Conservation (phyloP, 495 filamentous ascomycete genomes). For the Peziza echinospora region DNA sequence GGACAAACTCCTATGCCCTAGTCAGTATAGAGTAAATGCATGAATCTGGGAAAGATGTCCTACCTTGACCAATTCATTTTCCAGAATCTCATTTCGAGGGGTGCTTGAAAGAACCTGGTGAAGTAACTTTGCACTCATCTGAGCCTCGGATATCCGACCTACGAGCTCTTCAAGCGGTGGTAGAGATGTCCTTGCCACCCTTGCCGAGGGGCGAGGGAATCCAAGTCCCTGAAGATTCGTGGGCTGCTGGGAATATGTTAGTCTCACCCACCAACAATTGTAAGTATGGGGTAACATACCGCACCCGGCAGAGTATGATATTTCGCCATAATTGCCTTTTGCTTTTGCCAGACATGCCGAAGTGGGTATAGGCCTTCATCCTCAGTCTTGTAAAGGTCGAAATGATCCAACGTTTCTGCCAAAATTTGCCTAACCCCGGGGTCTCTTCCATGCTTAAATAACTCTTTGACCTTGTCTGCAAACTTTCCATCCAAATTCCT, state of each 20-base stretch:
- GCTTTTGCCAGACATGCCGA: conserved; percentile 71
- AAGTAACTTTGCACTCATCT: conserved; percentile 72
- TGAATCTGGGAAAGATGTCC: not conserved
- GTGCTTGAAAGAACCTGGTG: conserved; percentile 74
- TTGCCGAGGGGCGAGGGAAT: too few relatives aligned
- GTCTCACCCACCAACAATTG: not conserved
- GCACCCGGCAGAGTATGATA: not conserved
- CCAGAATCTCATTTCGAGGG: conserved; percentile 47
- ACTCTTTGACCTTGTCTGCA: conserved; percentile 46
- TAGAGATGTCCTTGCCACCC: conserved; percentile 26
- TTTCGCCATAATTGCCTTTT: conserved; percentile 42
- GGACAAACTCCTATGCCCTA: conserved; percentile 61
- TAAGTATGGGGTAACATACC: conserved; percentile 2
- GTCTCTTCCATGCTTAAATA: conserved; percentile 51
- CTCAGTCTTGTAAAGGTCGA: conserved; percentile 36
- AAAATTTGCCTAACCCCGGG: conserved; percentile 61
- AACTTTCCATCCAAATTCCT: conserved; percentile 70
- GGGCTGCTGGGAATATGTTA: conserved; percentile 18
- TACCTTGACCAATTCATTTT: conserved; percentile 57
- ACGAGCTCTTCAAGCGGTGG: conserved; percentile 63
- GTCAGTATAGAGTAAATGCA: too few relatives aligned
- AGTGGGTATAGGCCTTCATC: conserved; percentile 50
- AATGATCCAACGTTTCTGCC: conserved; percentile 58
- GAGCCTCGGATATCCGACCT: conserved; percentile 68
- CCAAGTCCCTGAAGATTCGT: too few relatives aligned